Base-by-base conservation (phyloP, 73 alveolate genomes). In the Paramecium pentaurelia region DNA sequence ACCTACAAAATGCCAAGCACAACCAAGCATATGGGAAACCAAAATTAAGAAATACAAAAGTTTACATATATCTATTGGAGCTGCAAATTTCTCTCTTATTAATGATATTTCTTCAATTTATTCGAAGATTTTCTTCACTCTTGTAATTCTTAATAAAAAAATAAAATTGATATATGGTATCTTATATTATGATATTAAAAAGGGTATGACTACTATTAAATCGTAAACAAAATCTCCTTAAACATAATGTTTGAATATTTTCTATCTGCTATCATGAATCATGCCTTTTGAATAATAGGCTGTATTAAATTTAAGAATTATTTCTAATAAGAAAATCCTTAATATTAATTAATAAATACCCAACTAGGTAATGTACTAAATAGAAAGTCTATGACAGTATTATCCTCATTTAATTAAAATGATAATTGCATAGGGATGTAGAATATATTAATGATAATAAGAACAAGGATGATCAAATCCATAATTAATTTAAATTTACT, bases 1-100 rank as follows among this genome's bases (percentile, higher is more conserved):
- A 28, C 86, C 86, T 28, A 70, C 44, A 70, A 22, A 70, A 70
- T 70, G 86, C 86, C 86, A 70, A 6, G 58, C 86, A 70, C 86
- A 70, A 6, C 86, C 86, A 22, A 25, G 37, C 49, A 70, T 28
- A 70, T 70, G 86, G 3, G 86, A 25, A 8, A 70, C 86, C 22
- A 70, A 25, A 27, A 70, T 70, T 6, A 70, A 36, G 18, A 70
- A 28, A 32, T 70, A 70, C 12, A 70, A 70, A 22, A 70, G 49
- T 70, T 70, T 70, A 70, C 44, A 28, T 28, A 70, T 28, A 28
- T 70, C 86, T 28, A 70, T 70, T 22, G 86, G 51, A 0, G 86
- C 86, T 70, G 86, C 86, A 25, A 70, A 70, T 32, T 70, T 70
- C 51, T 70, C 86, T 70, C 86, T 25, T 2, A 70, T 70, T 70